Conservation (phyloP, 2,329 filamentous ascomycete genomes). For the Stagonosporopsis tanaceti region DNA sequence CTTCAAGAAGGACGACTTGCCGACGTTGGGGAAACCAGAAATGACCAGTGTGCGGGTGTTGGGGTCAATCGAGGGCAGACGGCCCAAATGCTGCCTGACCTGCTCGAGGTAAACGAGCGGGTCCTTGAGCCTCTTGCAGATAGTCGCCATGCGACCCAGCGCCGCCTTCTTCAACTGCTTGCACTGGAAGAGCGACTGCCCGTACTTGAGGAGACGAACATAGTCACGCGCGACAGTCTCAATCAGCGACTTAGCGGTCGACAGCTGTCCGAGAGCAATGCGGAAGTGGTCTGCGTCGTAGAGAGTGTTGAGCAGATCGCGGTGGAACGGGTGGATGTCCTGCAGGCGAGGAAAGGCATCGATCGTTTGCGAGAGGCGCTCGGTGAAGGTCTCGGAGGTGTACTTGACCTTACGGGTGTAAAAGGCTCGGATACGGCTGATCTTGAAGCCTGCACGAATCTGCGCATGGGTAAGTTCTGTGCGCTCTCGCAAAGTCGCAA, state of each 20-base stretch:
- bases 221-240: constrained; percentile 97
- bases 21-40: constrained; percentile 90
- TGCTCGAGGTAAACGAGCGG: constrained; percentile 95
- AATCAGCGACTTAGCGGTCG: constrained; percentile 94
- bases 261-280: constrained; percentile 94
- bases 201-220: constrained; percentile 94
- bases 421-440: constrained; percentile 92
- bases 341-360: constrained; percentile 87
- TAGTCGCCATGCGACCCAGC: constrained; percentile 96
- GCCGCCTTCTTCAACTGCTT: constrained; percentile 98
- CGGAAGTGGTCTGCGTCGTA: constrained; percentile 74
- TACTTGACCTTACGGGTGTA: constrained; percentile 96
- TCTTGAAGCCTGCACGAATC: constrained; percentile 95
- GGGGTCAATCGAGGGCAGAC: constrained; percentile 97
- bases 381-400: constrained; percentile 93
- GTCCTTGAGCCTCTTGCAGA: constrained; percentile 93
- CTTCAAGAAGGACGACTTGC: constrained; percentile 94
- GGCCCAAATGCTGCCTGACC: constrained; percentile 93
- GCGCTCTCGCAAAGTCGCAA: constrained; percentile 9
- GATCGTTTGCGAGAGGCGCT: constrained; percentile 90
- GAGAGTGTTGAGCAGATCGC: constrained; percentile 90
- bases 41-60: constrained; percentile 96
- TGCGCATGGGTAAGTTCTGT: constrained; percentile 70
- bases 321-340: constrained; percentile 95
- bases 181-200: constrained; percentile 90